Conservation (phyloP, 345 rosid species). For the Salix suchowensis region DNA sequence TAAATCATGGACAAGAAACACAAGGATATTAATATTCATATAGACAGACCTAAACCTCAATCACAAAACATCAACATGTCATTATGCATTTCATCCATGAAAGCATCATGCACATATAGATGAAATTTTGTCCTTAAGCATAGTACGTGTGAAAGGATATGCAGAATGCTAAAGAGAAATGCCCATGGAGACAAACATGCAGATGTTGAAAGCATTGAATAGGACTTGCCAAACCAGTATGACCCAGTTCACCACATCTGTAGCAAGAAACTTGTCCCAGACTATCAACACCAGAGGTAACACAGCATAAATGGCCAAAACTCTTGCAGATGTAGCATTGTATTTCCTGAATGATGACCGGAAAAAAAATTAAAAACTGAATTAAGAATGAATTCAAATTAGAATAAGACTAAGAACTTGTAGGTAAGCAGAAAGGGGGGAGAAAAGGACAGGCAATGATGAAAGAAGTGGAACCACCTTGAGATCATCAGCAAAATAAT, state of each 20-base stretch:
- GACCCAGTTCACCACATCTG: slow-evolving; percentile 84
- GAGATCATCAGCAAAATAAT: too few relatives aligned
- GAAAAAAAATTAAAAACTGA: too few relatives aligned
- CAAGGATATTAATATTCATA: neutral
- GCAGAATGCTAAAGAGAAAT: neutral
- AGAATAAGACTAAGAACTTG: too few relatives aligned
- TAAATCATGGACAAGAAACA: neutral
- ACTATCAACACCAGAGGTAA: slow-evolving; percentile 29
- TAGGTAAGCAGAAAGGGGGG: neutral
- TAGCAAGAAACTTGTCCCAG: slow-evolving; percentile 67
- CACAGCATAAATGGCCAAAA: slow-evolving; percentile 82
- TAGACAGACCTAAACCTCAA: neutral
- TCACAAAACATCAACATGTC: neutral
- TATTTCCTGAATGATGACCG: too few relatives aligned
- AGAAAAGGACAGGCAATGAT: neutral
- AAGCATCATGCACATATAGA: neutral
- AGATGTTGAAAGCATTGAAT: neutral
- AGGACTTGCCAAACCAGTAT: slow-evolving; percentile 71
- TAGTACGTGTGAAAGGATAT: neutral
- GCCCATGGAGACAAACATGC: neutral
- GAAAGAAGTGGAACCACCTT: too few relatives aligned
- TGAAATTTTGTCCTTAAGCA: neutral
- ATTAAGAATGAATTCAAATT: too few relatives aligned
- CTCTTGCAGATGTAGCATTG: slow-evolving; percentile 27
- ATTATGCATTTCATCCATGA: neutral